Base-by-base conservation (phyloP, 2,329 filamentous ascomycete genomes). In the Chaetomium olivaceum region DNA sequence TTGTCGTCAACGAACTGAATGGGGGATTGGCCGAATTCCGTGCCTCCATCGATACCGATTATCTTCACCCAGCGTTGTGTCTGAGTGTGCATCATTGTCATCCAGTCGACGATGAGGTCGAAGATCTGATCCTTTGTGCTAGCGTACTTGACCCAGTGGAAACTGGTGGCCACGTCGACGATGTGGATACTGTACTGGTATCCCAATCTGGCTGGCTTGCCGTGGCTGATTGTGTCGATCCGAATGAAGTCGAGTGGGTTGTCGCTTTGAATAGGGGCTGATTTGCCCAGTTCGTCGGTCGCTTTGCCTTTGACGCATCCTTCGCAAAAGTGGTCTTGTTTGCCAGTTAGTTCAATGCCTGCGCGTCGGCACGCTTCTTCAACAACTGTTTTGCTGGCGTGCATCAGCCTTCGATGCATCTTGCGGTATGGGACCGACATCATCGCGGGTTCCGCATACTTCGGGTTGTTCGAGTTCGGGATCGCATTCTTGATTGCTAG, bases 381-480 rank as follows among this genome's bases (percentile, higher is more conserved):
- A 11, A 85, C 29, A 85, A 72, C 33, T 29, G 27, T 29, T 83
- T 78, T 55, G 78, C 74, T 70, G 86, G 83, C 2, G 83, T 84
- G 63, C 77, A 81, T 33, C 85, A 77, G n/a, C 85, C 74, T 8
- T 80, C 73, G 76, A 69, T 72, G 52, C 57, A 64, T 64, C 12
- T 39, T 39, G 5, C 3, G 7, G 33, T 57, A 57, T 8, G n/a
- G 31, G 2, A 57, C 31, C 21, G 19, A 23, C 4, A 23, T 9
- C 6, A 57, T 12, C 5, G 16, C 16, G 23, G 50, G 6, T 39
- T 39, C 9, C 27, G 27, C 27, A 29, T 29, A 6, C 27, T 29
- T 29, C 27, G 27, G 27, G 27, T 29, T 29, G 27, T 29, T 29
- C 27, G 27, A 29, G 27, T 29, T 29, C 27, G 27, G 27, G 27